Evolutionary conservation across 1,284 basidiomycete species (phyloP), one percentile per base, ranked within the genome.

Genomic region (Heterobasidion irregulare): DNA sequence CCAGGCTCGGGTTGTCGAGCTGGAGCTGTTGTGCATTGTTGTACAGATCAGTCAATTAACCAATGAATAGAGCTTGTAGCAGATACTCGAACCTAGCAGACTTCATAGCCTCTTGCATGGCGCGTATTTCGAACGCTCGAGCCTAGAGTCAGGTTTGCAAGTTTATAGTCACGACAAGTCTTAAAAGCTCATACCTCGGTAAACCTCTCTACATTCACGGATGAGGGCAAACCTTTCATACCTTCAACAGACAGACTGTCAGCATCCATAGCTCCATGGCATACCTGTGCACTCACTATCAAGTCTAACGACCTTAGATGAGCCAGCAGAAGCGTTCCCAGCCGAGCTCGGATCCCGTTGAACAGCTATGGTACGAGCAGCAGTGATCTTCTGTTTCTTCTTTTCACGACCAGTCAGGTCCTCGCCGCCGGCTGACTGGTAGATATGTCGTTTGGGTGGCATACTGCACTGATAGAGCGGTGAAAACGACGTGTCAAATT

Each of bases 31-130:
- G 26, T 26, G 26, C 26, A 26, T 26, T 26, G 26, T 26, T 32
- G 16, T 18, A 26, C 32, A 44, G 47, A n/a, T 52, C 18, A 10
- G 34, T 56, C 19, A 50, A 35, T 6, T 6, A 8, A 47, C 4
- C 13, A 16, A 34, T 13, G 2, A 47, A 26, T 8, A 34, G 3
- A 34, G 7, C n/a, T 34, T 33, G 44, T 36, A n/a, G 1, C 34
- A 53, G 13, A 16, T 15, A 3, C 8, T 15, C 75, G 54, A 62
- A 86, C 93, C 83, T 80, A 44, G 92, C 85, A 45, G 75, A 76
- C 68, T 89, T 83, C 76, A 96, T 94, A 0, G 92, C 86, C 26
- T 76, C 79, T 60, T 94, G 84, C 84, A 97, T 92, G 0, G 93
- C 89, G 49, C 80, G 73, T 55, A 97, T 93, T 71, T 98, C 94